Base-by-base conservation (phyloP, 768 basidiomycete genomes). In the Agaricus blazei region DNA sequence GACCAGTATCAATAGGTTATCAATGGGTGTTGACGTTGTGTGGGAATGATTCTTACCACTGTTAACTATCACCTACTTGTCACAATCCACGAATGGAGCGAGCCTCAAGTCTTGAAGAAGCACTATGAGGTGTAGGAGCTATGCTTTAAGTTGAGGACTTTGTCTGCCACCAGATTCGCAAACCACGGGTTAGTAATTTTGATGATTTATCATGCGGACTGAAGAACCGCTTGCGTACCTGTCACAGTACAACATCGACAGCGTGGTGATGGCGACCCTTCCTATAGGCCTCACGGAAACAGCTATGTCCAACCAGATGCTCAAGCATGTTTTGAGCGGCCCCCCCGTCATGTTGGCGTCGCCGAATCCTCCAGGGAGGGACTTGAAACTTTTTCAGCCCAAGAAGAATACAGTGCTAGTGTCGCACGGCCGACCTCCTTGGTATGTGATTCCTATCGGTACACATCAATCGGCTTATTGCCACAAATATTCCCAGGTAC, bases 371-470 rank as follows among this genome's bases (percentile, higher is more conserved):
- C 54, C 54, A 4, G 54, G 54, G 23, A 56, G 44, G 41, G 54
- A 56, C 28, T 36, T 56, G 48, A 56, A 56, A 41, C 54, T 56
- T 42, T 56, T 77, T 36, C 73, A 78, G 52, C 67, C 77, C 54
- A 73, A 77, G 67, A 85, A 91, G 72, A 93, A 93, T 63, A 88
- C 82, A 2, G 74, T 93, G 26, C 72, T 93, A 36, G 87, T 85
- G 47, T 90, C 88, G 34, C 91, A 93, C 70, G 91, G 91, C 48
- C 79, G 91, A 46, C 88, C 88, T 47, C 90, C 91, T 63, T 93
- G 90, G 90, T 91, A 68, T 59, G 63, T 53, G 37, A 46, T 53
- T 59, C 61, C 38, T 55, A 41, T 51, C 41, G 27, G 37, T 47
- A 60, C 29, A 56, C 46, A 26, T 61, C 29, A 44, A 52, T 24